Conservation (phyloP, 2,329 filamentous ascomycete species). For the Teratosphaeriaceae sp. region DNA sequence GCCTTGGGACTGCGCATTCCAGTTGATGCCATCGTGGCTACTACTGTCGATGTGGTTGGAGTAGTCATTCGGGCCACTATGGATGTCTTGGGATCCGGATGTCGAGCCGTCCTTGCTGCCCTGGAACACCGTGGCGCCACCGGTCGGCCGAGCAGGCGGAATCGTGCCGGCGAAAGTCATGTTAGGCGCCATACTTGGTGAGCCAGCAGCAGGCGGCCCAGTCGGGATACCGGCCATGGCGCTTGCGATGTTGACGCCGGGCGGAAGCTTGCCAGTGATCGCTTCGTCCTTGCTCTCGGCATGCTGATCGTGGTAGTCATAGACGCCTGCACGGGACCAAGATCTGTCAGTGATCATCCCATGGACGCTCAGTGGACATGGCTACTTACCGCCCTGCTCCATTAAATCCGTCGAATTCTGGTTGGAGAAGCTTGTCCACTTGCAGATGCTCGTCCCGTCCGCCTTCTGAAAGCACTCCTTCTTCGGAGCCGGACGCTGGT, state of each 20-base stretch:
- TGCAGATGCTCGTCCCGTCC: conserved; percentile 5
- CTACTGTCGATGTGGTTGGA: conserved; percentile 1
- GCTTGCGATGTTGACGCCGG: conserved; percentile 1
- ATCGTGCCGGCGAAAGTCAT: background rate
- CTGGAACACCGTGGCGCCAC: conserved; percentile 2
- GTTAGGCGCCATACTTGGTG: background rate
- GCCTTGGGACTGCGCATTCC: background rate
- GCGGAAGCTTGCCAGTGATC: conserved; percentile 2
- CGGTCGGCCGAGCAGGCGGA: background rate
- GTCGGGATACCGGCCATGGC: conserved; percentile 1
- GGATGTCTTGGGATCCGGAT: conserved; percentile 2
- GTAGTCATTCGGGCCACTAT: background rate
- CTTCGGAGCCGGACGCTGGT: background rate
- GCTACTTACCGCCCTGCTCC: background rate
- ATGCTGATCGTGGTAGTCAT: conserved; percentile 9
- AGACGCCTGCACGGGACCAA: conserved; percentile 1
- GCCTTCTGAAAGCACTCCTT: conserved; percentile 4
- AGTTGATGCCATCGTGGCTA: background rate
- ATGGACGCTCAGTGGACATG: background rate
- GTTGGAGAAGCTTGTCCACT: background rate
- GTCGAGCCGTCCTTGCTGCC: background rate
- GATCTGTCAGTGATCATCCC: background rate
- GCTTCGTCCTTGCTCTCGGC: background rate
- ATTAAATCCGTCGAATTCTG: conserved; percentile 3
- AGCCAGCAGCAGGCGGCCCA: background rate